phyloP scores from a whole-genome alignment of 179 eudicot species.

The Pouteria campechiana region DNA sequence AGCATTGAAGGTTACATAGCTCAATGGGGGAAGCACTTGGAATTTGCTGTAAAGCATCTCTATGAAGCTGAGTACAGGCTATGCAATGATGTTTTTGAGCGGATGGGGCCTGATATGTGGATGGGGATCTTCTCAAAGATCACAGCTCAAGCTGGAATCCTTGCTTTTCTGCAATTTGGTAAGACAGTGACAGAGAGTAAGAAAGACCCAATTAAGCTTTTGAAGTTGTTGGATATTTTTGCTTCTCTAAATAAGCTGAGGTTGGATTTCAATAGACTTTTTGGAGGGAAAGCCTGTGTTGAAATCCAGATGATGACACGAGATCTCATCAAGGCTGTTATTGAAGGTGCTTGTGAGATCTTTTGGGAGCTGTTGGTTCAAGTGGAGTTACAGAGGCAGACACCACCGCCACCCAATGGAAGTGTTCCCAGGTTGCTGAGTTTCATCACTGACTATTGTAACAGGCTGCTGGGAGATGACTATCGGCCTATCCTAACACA shows the following conservation, averaged over 20 bases:
- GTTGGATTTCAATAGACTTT: slow-evolving; percentile 84
- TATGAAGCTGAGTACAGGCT: slow-evolving; percentile 93
- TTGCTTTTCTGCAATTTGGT: slow-evolving; percentile 87
- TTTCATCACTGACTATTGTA: slow-evolving; percentile 84
- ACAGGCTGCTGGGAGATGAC: slow-evolving; percentile 77
- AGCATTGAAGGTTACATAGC: slow-evolving; percentile 85
- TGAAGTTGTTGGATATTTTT: slow-evolving; percentile 85
- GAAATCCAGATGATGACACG: slow-evolving; percentile 84
- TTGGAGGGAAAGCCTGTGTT: slow-evolving; percentile 88
- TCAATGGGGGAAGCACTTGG: slow-evolving; percentile 95
- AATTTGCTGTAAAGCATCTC: slow-evolving; percentile 91
- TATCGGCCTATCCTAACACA: slow-evolving; percentile 83
- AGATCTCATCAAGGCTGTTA: slow-evolving; percentile 75
- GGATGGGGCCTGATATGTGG: slow-evolving; percentile 79
- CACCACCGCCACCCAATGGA: slow-evolving; percentile 86
- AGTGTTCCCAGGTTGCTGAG: slow-evolving; percentile 78
- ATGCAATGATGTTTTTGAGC: slow-evolving; percentile 90
- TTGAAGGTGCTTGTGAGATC: slow-evolving; percentile 86
- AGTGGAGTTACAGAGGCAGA: slow-evolving; percentile 87
- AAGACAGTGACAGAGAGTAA: slow-evolving; percentile 96
- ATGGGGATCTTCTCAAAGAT: slow-evolving; percentile 83
- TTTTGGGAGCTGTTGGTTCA: slow-evolving; percentile 92
- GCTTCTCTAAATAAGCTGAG: slow-evolving; percentile 73
- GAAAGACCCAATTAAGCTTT: slow-evolving; percentile 87
- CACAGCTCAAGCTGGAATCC: slow-evolving; percentile 89